Base-by-base conservation (phyloP, 192 early-diverging fungal species). In the Lunasporangiospora selenospora region DNA sequence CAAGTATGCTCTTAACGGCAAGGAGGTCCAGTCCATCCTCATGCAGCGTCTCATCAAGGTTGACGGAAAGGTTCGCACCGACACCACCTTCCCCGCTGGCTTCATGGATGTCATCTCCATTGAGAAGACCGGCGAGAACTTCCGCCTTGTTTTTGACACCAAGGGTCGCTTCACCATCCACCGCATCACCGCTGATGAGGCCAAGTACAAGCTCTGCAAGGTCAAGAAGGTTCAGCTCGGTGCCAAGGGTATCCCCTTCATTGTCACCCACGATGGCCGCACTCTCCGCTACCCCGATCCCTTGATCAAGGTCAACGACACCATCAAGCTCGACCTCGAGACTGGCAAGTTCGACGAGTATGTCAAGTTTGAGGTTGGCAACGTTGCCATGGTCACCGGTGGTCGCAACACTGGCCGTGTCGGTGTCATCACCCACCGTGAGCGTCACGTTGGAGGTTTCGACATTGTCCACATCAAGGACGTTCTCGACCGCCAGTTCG, bases 391-490 rank as follows among this genome's bases (percentile, higher is more conserved):
- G 92, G 87, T 94, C 67, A 99, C 98, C 58, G 98, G 98, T 67
- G 98, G 98, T 71, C 92, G 92, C 75, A 98, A 97, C 88, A 95
- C 96, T 87, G 98, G 96, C 53, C 93, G 96, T 85, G 90, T 97
- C 62, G 98, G 98, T 86, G 81, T 92, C 66, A 92, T 99, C 77
- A 93, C 89, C 67, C 92, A 96, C 90, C 89, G 92, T 80, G 97
- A 99, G 82, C 88, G 91, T 76, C 97, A 97, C 91, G 84, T 92
- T 75, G 94, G 95, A 75, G 93, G 96, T 79, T 98, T 98, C 86
- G 96, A 99, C 76, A 96, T 99, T 77, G 90, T 98, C 57, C 97
- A 99, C 86, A 85, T 99, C 81, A 98, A 98, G 94, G 98, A 99
- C 78, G 82, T 92, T 31, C 82, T 88, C 56, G 97, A 95, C 80